Evolutionary conservation across 768 basidiomycete species (phyloP), one percentile per base, ranked within the genome.

Genomic region (Amylocystis lapponica): DNA sequence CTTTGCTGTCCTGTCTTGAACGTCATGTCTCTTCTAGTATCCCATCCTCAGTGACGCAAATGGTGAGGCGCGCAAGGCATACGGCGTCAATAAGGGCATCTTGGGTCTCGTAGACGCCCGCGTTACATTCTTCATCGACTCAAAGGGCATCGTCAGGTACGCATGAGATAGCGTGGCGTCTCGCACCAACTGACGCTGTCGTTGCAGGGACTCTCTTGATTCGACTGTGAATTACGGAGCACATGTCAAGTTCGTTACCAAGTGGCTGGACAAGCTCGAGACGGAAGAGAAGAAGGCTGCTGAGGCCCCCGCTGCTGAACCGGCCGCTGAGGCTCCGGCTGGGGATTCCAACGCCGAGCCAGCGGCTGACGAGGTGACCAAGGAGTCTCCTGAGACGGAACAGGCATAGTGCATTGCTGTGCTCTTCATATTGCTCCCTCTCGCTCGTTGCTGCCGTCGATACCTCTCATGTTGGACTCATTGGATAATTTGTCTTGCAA

Each of bases 41-140:
- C 86, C 87, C 3, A 74, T 92, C 19, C 64, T 93, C 52, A 87
- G 84, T 52, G 90, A 93, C 51, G 58, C 63, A 16, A 70, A 79
- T 11, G 81, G 81, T 30, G 68, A 72, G 43, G 80, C 74, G 3
- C 70, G 80, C 50, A 77, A 79, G 54, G 69, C 74, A 3, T 92
- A 85, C 54, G 64, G 70, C 2, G 71, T 88, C n/a, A 77, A 76
- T 10, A 82, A 75, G 51, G 77, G 78, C 1, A 51, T 91, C 49
- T 59, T 90, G 22, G 89, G 90, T 14, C 48, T 91, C 11, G 65
- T 66, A 0, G 71, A 76, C 31, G 75, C 77, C 4, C 75, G 90
- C 11, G 75, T 79, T 26, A 92, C 89, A 3, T 83, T 89, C 56
- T 69, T 91, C 52, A 79, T 92, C 47, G 86, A 89, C 57, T 69